Percentiles rank a stretch among this genome's conserved stretches.
Conservation (phyloP, 352 stramenopile species). For the Elongisporangium prolatum region DNA sequence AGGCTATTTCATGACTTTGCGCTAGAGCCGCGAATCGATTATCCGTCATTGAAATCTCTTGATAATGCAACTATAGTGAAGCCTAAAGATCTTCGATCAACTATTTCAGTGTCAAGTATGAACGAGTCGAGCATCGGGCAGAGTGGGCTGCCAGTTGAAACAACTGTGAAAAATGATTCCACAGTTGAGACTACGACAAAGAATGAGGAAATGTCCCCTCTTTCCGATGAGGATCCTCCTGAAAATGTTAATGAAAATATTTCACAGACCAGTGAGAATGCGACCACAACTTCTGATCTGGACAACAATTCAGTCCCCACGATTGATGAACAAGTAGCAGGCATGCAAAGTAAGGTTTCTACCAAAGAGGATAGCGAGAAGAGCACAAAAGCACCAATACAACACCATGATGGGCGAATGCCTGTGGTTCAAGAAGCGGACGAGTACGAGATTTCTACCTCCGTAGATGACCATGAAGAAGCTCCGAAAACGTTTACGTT, state of each 20-base stretch:
- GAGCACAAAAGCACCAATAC: background rate
- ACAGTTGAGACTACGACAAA: background rate
- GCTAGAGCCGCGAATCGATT: slow-evolving; percentile 10
- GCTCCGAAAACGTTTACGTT: background rate
- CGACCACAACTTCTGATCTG: background rate
- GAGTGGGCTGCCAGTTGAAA: background rate
- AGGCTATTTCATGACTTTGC: slow-evolving; percentile 14
- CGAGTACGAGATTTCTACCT: background rate
- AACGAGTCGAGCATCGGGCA: background rate
- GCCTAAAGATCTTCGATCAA: background rate
- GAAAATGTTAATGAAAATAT: background rate
- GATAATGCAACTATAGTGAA: background rate
- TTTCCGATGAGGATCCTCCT: background rate
- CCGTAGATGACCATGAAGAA: background rate
- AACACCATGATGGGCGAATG: background rate
- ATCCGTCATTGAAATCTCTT: background rate
- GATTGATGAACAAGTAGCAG: background rate
- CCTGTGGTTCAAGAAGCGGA: background rate
- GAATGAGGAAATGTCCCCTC: background rate
- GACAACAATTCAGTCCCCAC: background rate
- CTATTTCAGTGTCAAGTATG: background rate
- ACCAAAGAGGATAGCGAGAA: background rate
- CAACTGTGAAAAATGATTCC: background rate
- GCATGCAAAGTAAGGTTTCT: background rate
- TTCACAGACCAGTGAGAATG: background rate